Base-by-base conservation (phyloP, 768 basidiomycete genomes). In the Suillus brevipes region DNA sequence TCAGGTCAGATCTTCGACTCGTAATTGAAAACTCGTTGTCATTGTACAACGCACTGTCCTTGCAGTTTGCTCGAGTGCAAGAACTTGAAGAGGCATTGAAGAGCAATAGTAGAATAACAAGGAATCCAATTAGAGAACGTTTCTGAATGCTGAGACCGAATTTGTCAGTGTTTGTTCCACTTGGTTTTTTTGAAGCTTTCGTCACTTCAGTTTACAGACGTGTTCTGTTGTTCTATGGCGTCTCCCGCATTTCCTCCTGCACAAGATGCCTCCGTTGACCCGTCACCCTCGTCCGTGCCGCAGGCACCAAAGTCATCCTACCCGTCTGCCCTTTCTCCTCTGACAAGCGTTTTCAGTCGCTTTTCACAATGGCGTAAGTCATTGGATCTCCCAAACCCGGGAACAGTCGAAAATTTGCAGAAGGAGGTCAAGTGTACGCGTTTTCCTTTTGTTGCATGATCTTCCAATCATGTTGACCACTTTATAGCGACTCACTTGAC, bases 361-460 rank as follows among this genome's bases (percentile, higher is more conserved):
- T 88, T 97, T 77, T 83, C 89, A 65, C 80, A 85, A 75, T 96
- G 94, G 92, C 88, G 95, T 70, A 84, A 86, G 71, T 84, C 87
- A 67, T 83, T 96, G 68, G 91, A 88, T 57, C 82, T 99, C 59
- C 87, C 94, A 47, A 91, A 93, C 78, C 96, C 96, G n/a, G 96
- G 96, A 63, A 89, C 91, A 18, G 88, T 90, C 53, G 96, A 99
- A 84, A 94, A 92, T 76, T 83, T 98, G 67, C 90, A 91, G 71
- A 94, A 93, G 81, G 96, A 99, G 80, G 89, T 93, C 71, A 96
- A 95, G 80, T 78, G 96, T 97, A 71, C 66, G 87, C 59, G 49
- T 37, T 49, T 63, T 43, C 6, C 60, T 43, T 61, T 23, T 45
- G 47, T 70, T 61, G 64, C 65, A 57, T 42, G 31, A 16, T 56